These are phyloP conservation scores for Colletotrichum scovillei DNA, from an alignment of 2,329 filamentous ascomycete genomes.

Conservation along the genomic window DNA sequence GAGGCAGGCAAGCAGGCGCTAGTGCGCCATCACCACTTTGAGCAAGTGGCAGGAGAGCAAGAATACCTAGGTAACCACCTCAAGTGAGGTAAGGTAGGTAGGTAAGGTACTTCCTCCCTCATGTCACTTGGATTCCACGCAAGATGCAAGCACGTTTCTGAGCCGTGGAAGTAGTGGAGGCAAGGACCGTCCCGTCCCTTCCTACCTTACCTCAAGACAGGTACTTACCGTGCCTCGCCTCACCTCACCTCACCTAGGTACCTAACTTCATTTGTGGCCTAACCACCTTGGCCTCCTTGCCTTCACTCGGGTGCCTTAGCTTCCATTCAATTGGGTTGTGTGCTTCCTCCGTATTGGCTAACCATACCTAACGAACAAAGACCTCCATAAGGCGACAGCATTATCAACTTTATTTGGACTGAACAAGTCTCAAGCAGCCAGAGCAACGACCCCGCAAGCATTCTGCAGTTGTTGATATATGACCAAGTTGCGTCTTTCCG, in stretches of 20 bases:
- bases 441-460: background rate
- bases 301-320: background rate
- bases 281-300: background rate
- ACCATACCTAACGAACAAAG: background rate
- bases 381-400: background rate
- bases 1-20: background rate
- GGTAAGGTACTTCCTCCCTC: background rate
- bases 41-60: background rate
- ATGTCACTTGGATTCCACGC: background rate
- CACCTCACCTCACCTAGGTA: background rate
- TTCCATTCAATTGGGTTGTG: background rate
- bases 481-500: background rate
- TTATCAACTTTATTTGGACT: background rate
- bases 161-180: background rate
- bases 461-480: background rate
- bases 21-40: background rate
- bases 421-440: background rate
- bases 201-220: background rate
- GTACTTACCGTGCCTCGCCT: background rate
- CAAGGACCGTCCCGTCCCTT: conserved; percentile 10
- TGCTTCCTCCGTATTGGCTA: background rate
- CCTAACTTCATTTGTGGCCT: background rate
- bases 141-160: background rate
- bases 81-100: too few species aligned
- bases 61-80: background rate